Evolutionary conservation across 306 rosid species (phyloP), one percentile per base, ranked within the genome.

Genomic region (Vachellia collinsii): DNA sequence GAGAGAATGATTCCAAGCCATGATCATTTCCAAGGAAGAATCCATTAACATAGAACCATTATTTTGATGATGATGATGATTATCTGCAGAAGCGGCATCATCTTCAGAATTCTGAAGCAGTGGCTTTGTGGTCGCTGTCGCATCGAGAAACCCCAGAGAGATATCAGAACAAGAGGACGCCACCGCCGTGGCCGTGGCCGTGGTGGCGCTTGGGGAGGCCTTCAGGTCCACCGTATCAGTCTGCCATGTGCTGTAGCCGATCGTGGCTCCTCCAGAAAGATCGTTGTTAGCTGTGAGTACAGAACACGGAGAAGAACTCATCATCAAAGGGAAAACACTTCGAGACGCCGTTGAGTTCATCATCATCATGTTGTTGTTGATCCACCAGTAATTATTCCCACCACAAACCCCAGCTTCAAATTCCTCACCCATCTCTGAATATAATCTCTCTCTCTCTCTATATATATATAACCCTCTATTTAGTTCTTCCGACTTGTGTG

Each of bases 351-450:
- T 79, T 54, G 91, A 54, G 53, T 78, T 73, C 19, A 78, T 56
- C 63, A 20, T 56, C 63, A 56, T 56, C 63, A 56, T 56, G 34
- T 56, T 66, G 69, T 39, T 66, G 59, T 67, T 65, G 12, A 67
- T 81, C 98, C 98, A 91, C 93, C 94, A 91, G 80, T 14, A 65
- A 65, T 85, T 93, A 29, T 85, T 93, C 25, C 87, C 92, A 34
- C 93, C 93, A 77, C 92, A 90, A 86, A 91, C 83, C 75, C 90
- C 88, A 36, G 85, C 83, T 77, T 93, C 89, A 86, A 91, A 86
- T 72, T 93, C 94, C 64, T 93, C 97, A 36, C 88, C 97, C 97
- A 93, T 91, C 63, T 50, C 56, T 13, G 53, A 47, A 47, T n/a
- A 7, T 29, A 29, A 29, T 29, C 34, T 29, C 34, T 29, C 34